Base-by-base conservation (phyloP, 225 moss, liverwort and hornwort species). In the Anthoceros angustus region DNA sequence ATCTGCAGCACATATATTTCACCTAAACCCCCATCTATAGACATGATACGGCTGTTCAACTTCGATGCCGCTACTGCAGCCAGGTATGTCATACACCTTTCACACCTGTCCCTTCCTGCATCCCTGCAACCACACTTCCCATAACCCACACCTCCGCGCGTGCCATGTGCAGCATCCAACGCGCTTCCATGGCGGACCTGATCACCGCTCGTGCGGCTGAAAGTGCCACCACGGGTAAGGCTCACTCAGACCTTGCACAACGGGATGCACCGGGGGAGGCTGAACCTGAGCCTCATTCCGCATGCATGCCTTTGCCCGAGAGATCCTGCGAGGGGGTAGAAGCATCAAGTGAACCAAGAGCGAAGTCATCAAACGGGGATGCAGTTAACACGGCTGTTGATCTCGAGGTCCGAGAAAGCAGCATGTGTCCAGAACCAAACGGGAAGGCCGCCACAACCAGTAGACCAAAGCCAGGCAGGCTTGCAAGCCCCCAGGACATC, bases 1-100 rank as follows among this genome's bases (percentile, higher is more conserved):
- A 80, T 92, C 69, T 98, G 89, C 72, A 98, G 86, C 76, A 89
- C 92, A 10, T 92, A 83, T 42, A 76, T 85, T 48, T 85, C 89
- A 21, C 73, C 73, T 66, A 92, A 83, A 78, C 78, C 81, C 21
- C 89, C 84, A 64, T 82, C 88, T 40, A 87, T 98, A 66, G 98
- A 98, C 78, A 92, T 92, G 88, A 82, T 92, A 72, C 92, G 92
- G 61, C 84, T 98, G 20, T 84, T 98, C 74, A 98, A 98, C 78
- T 87, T 88, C 42, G 83, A 98, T 74, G 78, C 82, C 25, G 49
- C 77, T 24, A 88, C 88, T 42, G 79, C 86, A 45, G 82, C 78
- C 70, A 88, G 91, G 95, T 95, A 67, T 64, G 5, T 12, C 10
- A 7, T 42, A 25, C 25, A 21, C 12, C 32, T 25, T 0, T 43